Percentiles rank a stretch among this genome's conserved stretches.
Evolutionary conservation across 371 early-diverging fungal species (phyloP).

Genomic region (Rhizopus sp.): DNA sequence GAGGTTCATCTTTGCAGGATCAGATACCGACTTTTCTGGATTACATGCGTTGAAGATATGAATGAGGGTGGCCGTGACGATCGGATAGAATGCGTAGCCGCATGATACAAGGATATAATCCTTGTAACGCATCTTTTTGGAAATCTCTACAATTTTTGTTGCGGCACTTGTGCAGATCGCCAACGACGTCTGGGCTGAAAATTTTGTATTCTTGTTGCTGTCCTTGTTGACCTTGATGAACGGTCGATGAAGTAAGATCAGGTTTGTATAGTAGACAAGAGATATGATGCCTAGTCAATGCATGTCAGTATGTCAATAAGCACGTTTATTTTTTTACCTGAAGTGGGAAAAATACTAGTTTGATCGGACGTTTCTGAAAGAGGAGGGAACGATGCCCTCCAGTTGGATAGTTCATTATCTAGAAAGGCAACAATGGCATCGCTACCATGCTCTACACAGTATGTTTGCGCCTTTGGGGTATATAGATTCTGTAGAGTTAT

Average conservation of each 20-base stretch:
- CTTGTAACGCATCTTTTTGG: constrained; percentile 26
- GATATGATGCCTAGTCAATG: constrained; percentile 32
- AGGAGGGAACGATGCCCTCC: constrained; percentile 27
- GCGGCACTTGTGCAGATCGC: constrained; percentile 55
- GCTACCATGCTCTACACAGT: constrained; percentile 39
- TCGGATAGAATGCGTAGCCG: constrained; percentile 35
- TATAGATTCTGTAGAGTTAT: constrained; percentile 37
- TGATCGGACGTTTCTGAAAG: constrained; percentile 9
- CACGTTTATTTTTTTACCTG: constrained; percentile 22
- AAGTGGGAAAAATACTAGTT: constrained; percentile 20
- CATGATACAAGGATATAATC: constrained; percentile 28
- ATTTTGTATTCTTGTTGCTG: constrained; percentile 11
- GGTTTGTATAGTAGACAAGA: constrained; percentile 69
- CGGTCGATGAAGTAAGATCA: constrained; percentile 79
- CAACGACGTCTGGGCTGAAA: constrained; percentile 32
- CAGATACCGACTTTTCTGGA: constrained; percentile 6
- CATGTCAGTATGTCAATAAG: not conserved
- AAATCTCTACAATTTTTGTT: constrained; percentile 24
- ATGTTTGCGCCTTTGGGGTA: constrained; percentile 35
- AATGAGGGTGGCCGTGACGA: constrained; percentile 25
- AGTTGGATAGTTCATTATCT: constrained; percentile 38
- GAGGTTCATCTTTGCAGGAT: constrained; percentile 21
- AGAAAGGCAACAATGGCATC: constrained; percentile 38
- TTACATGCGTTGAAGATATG: constrained; percentile 23
- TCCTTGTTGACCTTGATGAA: constrained; percentile 29